These are phyloP conservation scores for Sporothrix protearum DNA, from an alignment of 2,329 filamentous ascomycete species.

Conservation along the genomic window DNA sequence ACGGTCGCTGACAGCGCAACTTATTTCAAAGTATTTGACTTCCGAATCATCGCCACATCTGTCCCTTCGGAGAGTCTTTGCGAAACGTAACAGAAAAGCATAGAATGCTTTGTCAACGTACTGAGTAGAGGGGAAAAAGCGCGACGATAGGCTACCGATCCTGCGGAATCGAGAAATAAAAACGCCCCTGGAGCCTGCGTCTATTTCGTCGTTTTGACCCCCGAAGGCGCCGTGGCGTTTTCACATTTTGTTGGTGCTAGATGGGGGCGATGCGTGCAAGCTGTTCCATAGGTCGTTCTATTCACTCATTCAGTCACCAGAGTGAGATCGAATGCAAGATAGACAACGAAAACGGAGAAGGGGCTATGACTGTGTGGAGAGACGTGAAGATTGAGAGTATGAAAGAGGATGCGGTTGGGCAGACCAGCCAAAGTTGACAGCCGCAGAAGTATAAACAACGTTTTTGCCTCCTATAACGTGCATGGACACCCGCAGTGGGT, in stretches of 20 bases:
- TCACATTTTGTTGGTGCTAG: background rate
- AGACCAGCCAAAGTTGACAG: background rate
- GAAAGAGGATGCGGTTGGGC: background rate
- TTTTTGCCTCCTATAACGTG: conserved; percentile 1
- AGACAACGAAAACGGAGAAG: background rate
- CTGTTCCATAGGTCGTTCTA: background rate
- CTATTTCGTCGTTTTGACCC: background rate
- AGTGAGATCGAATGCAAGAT: background rate
- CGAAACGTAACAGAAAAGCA: background rate
- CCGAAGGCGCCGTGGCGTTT: background rate
- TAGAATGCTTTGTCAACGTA: background rate
- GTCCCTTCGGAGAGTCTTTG: background rate
- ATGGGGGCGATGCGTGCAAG: background rate
- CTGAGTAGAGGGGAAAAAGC: background rate
- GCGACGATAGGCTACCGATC: background rate
- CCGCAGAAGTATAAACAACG: background rate
- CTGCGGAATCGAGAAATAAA: background rate
- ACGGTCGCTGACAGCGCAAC: background rate
- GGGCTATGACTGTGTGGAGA: background rate
- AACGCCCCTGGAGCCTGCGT: background rate
- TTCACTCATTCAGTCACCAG: background rate
- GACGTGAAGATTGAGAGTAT: background rate
- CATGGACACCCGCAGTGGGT: background rate
- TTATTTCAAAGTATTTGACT: background rate
- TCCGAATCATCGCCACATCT: background rate